Base-by-base conservation (phyloP, 2,329 filamentous ascomycete genomes). In the Amesomyces nigricolor region DNA sequence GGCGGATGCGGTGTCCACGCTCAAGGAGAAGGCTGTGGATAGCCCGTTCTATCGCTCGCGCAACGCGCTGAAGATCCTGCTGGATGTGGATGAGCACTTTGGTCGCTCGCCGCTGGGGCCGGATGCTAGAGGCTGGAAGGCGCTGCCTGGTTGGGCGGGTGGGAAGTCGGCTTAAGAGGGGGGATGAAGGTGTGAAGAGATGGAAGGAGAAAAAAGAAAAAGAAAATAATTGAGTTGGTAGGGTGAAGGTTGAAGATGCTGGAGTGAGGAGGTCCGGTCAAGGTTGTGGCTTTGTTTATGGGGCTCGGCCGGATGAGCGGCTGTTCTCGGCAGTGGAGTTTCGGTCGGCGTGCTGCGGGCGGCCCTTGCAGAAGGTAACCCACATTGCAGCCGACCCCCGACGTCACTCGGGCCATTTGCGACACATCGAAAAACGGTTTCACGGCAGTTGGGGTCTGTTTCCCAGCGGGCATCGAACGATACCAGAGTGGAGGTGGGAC, bases 1-100 rank as follows among this genome's bases (percentile, higher is more conserved):
- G 38, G 71, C 81, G 16, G 85, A 88, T 63, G 85, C 83, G 2
- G 76, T 82, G 37, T 76, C 85, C 5, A 81, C 82, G 10, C 72
- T 89, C 54, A 78, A 78, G 62, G 82, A 85, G 63, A 85, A 83
- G 58, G 83, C 71, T 50, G 71, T 75, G 59, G 72, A 75, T 22
- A 79, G 73, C 59, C 79, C 80, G 14, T 77, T 79, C 61, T 73
- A 73, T 46, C 75, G 79, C 64, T 95, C 89, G 72, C 80, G 91
- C 58, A 97, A 96, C 70, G 92, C 92, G 10, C 78, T 97, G 64
- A 96, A 96, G 80, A 89, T 96, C 65, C 92, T 97, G 65, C 82
- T 96, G 47, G 92, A 97, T 71, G 77, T 97, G 58, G 92, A 97
- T 68, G 86, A 94, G 74, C 88, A 95, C 69, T 96, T 97, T 76